Base-by-base conservation (phyloP, 225 moss, liverwort and hornwort genomes). In the Pseudisothecium myosuroides region DNA sequence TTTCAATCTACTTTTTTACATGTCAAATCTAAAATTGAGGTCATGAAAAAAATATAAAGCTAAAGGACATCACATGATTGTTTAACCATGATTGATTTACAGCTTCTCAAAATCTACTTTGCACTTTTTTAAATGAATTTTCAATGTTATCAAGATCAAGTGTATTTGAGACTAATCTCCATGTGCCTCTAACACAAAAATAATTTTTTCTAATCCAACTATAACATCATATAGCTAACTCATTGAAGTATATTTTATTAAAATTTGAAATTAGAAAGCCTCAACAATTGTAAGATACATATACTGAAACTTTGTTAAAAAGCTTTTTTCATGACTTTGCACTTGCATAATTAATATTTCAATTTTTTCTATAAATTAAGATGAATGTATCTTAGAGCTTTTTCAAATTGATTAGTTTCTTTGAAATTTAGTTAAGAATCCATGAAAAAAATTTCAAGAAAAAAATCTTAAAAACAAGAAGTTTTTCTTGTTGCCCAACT, bases 401-500 rank as follows among this genome's bases (percentile, higher is more conserved):
- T 63, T 63, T 63, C 31, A 63, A 64, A 3, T 19, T 64, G 5
- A 65, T 36, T 5, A 65, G 3, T 36, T 10, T 1, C 36, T 65
- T 65, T 19, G 5, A 65, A 36, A 3, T 36, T 36, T 65, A 65
- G 9, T 36, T 65, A 9, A 1, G 1, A 65, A 36, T 65, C 5
- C 3, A 65, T 3, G 1, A 65, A 65, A 63, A 6, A 32, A 65
- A 36, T 18, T 34, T 65, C 10, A 36, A 36, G 18, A 17, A 54
- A 54, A 54, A 54, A 17, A 54, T 17, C 14, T 21, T 4, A 21
- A n/a, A n/a, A 67, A 67, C 2, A 22, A 67, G 0, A 22, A n/a
- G 10, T 7, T n/a, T n/a, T 67, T 21, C 0, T 12, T 66, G 1
- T 36, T 66, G 10, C 3, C 2, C 0, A 2, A 67, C 21, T n/a